Evolutionary conservation across 177 flowering plant genomes (phyloP), one percentile per base, ranked within the genome.

Genomic region (Vitis hybrid): DNA sequence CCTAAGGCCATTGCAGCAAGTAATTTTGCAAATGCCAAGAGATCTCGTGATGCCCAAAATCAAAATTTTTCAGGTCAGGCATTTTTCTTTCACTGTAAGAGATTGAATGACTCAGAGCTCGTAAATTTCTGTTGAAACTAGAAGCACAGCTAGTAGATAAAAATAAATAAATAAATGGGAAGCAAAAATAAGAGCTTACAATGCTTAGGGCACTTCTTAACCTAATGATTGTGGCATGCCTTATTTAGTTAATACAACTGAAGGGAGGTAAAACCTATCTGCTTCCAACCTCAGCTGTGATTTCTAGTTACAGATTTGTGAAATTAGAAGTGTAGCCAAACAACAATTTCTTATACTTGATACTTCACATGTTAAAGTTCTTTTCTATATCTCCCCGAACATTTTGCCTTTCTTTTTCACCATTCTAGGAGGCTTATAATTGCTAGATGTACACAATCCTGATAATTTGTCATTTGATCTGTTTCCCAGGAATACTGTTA

Each of bases 1-100:
- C 56, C 71, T 39, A 77, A 62, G 68, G 70, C 71, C 45, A 52
- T 65, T 62, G 74, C 71, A 65, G 62, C 83, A 49, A 83, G 69
- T 59, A 78, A 75, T 72, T 59, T 78, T 15, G 39, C 48, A 21
- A 64, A 68, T 68, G 72, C 70, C 56, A 88, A 84, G 74, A 88
- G 83, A 79, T 65, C 69, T 21, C 79, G 78, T 21, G 88, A 84
- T 67, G 73, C 75, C 69, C 80, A 78, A 66, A 79, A 64, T 63
- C 79, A 72, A 58, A 77, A 78, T 17, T 65, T 81, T 71, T 58
- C 89, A 86, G 98, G 98, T 90, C 54, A 68, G 81, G 59, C 54
- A 17, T 45, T 67, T 62, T 54, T 57, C 58, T 23, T 65, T 34
- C 14, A 34, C 17, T n/a, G 6, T n/a, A 32, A 34, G 19, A 23